Conservation (phyloP, 805 yeast species). For the Kuraishia piskuri region DNA sequence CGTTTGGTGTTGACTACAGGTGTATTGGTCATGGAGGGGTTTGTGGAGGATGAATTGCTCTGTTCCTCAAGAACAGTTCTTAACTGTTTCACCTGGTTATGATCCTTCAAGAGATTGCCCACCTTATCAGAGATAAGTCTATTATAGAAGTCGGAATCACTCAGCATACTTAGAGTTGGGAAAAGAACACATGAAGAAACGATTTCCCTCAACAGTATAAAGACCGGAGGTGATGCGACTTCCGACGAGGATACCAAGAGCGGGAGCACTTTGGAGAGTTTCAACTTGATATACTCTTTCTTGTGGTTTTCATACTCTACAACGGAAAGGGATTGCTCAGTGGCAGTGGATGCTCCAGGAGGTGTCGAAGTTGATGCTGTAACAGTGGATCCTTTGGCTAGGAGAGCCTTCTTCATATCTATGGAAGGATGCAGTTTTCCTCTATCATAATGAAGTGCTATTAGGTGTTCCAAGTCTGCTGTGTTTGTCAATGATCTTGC, state of each 20-base stretch:
- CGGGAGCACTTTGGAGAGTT: conserved; percentile 37
- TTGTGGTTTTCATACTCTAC: conserved; percentile 30
- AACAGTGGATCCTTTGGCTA: background rate
- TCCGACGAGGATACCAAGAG: conserved; percentile 37
- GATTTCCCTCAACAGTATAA: conserved; percentile 51
- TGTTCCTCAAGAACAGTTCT: conserved; percentile 66
- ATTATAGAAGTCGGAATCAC: conserved; percentile 77
- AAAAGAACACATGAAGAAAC: conserved; percentile 46
- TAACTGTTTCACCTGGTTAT: conserved; percentile 65
- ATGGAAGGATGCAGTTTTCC: conserved; percentile 57
- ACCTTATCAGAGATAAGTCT: conserved; percentile 48
- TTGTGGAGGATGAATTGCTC: background rate
- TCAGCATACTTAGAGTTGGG: conserved; percentile 41
- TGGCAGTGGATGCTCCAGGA: background rate
- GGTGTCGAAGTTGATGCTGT: background rate
- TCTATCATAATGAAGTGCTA: conserved; percentile 35
- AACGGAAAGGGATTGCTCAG: background rate
- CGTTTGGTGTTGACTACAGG: background rate
- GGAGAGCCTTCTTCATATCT: conserved; percentile 19
- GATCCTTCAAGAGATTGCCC: conserved; percentile 59
- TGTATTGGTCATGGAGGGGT: background rate
- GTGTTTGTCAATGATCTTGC: conserved; percentile 14
- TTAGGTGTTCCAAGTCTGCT: conserved; percentile 28
- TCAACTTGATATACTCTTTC: conserved; percentile 38
- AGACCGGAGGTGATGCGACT: conserved; percentile 38